A percentile compares a stretch with the other conserved stretches of the same genome.
phyloP scores from a whole-genome alignment of 2,329 filamentous ascomycete genomes.

The Anisogramma anomala region DNA sequence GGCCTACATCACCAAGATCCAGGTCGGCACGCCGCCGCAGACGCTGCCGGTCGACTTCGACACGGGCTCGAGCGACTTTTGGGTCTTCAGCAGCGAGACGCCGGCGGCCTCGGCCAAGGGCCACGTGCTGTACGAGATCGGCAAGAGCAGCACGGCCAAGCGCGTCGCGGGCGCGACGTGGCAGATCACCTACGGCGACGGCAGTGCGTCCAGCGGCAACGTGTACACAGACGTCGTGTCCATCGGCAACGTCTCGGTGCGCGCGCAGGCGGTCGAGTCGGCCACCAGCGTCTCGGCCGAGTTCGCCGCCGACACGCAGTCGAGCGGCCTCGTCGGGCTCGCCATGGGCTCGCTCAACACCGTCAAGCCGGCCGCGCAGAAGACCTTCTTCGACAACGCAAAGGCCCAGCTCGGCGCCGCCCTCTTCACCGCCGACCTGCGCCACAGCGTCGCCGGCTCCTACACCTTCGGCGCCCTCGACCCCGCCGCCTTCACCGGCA shows the following conservation, averaged over 20 bases:
- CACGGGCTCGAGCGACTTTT: constrained; percentile 33
- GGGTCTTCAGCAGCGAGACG: constrained; percentile 20
- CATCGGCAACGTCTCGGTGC: constrained; percentile 19
- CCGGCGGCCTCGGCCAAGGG: constrained; percentile 13
- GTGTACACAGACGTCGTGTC: constrained; percentile 21
- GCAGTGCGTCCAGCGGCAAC: constrained; percentile 19
- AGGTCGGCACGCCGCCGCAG: constrained; percentile 21
- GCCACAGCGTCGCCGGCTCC: constrained; percentile 23
- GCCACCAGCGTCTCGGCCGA: constrained; percentile 17
- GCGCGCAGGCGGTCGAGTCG: constrained; percentile 17
- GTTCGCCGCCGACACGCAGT: constrained; percentile 13
- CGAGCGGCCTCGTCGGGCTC: constrained; percentile 14
- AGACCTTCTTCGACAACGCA: constrained; percentile 25
- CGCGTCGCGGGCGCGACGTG: constrained; percentile 18
- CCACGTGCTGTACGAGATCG: constrained; percentile 20
- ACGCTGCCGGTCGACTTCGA: constrained; percentile 34
- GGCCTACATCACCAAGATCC: constrained; percentile 10
- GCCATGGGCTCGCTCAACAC: constrained; percentile 19
- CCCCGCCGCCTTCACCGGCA: constrained; percentile 22
- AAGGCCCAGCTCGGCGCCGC: constrained; percentile 17
- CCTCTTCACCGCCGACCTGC: constrained; percentile 24
- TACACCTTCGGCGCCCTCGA: constrained; percentile 30
- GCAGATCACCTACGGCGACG: constrained; percentile 23
- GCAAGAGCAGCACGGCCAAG: constrained; percentile 17
- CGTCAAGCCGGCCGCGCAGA: constrained; percentile 17